Percentiles rank a stretch among this genome's conserved stretches.
These are phyloP conservation scores for Panaeolus cyanescens DNA, from an alignment of 768 basidiomycete species.

Conservation along the genomic window DNA sequence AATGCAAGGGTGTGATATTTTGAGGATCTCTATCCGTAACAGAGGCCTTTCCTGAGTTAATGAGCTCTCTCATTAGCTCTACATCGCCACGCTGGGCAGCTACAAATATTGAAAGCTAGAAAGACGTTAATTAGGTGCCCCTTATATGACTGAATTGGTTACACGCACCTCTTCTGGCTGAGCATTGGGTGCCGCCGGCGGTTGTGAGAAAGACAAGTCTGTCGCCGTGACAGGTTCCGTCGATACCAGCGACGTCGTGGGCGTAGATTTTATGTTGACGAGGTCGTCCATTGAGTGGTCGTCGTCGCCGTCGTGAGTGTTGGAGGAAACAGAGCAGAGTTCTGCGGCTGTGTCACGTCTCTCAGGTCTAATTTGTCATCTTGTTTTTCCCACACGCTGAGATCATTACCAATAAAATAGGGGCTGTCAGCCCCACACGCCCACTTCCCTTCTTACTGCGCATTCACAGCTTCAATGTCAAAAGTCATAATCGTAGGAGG, in stretches of 20 bases:
- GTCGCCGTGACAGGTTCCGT: slow-evolving; percentile 48
- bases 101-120: slow-evolving; percentile 69
- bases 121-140: slow-evolving; percentile 4
- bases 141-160: neutral
- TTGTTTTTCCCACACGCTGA: neutral
- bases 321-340: neutral
- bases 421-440: neutral
- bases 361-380: slow-evolving; percentile 1
- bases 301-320: slow-evolving; percentile 1
- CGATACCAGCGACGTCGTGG: slow-evolving; percentile 49
- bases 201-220: slow-evolving; percentile 48
- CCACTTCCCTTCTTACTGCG: neutral
- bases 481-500: slow-evolving; percentile 55
- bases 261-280: slow-evolving; percentile 50
- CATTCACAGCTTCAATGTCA: neutral
- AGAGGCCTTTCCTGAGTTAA: slow-evolving; percentile 69
- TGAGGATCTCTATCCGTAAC: slow-evolving; percentile 84
- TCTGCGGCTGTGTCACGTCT: neutral
- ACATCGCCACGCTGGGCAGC: slow-evolving; percentile 90
- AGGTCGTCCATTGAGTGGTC: slow-evolving; percentile 40
- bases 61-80: slow-evolving; percentile 56
- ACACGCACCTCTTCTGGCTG: slow-evolving; percentile 42
- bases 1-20: slow-evolving; percentile 95
- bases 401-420: neutral
- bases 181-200: slow-evolving; percentile 30